phyloP scores from a whole-genome alignment of 495 filamentous ascomycete genomes.

The Alectoria sarmentosa region DNA sequence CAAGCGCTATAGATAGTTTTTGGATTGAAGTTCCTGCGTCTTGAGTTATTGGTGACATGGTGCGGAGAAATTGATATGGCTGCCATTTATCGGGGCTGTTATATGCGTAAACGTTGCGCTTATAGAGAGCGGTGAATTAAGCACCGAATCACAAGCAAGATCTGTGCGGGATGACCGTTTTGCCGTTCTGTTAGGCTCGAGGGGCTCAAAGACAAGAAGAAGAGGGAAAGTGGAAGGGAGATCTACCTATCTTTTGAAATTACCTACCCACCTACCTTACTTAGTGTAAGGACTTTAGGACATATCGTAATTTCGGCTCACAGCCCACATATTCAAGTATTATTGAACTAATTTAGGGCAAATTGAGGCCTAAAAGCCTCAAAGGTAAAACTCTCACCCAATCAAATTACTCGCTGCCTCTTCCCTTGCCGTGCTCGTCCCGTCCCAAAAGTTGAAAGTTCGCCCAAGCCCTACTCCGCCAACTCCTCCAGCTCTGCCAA shows the following conservation, averaged over 20 bases:
- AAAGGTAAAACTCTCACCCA: constrained; percentile 1
- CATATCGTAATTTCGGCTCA: background rate
- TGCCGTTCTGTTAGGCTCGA: background rate
- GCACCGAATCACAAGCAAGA: background rate
- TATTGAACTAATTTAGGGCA: background rate
- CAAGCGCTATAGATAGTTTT: background rate
- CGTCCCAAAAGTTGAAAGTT: constrained; percentile 10
- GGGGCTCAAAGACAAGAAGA: background rate
- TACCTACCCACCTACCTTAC: no score
- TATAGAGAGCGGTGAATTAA: background rate
- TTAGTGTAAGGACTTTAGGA: background rate
- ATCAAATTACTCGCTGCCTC: background rate
- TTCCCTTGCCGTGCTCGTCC: background rate
- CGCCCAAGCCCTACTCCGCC: background rate
- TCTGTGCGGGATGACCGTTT: background rate
- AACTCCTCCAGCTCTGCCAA: background rate
- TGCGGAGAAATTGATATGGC: background rate
- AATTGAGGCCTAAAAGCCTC: background rate
- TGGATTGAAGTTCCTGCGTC: background rate
- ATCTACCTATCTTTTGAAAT: no score
- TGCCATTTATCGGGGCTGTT: background rate
- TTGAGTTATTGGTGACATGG: background rate
- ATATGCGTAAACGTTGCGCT: background rate
- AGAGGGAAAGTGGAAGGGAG: background rate
- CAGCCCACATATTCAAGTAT: background rate